These are phyloP conservation scores for Tolypocladium ophioglossoides DNA, from an alignment of 2,329 filamentous ascomycete genomes.

Conservation along the genomic window DNA sequence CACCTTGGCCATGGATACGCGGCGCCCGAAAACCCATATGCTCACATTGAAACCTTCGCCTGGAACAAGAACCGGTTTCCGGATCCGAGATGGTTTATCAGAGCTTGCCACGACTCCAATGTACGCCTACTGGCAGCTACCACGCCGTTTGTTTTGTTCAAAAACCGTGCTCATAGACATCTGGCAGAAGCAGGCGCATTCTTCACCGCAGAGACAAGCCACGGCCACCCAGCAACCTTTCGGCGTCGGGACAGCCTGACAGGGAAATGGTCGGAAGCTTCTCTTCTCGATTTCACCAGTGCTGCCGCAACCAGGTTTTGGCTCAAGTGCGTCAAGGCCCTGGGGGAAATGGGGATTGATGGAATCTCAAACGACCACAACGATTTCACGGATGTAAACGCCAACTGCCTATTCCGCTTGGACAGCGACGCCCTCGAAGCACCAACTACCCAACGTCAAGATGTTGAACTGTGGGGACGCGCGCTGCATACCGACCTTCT, in stretches of 20 bases:
- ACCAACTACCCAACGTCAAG: slow-evolving; percentile 26
- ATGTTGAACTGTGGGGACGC: slow-evolving; percentile 59
- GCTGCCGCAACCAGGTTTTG: slow-evolving; percentile 58
- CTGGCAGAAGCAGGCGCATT: slow-evolving; percentile 47
- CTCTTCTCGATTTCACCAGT: slow-evolving; percentile 65
- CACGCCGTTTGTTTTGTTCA: slow-evolving; percentile 60
- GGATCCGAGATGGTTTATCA: slow-evolving; percentile 52
- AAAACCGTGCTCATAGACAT: slow-evolving; percentile 54
- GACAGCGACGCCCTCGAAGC: slow-evolving; percentile 27
- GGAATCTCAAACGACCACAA: slow-evolving; percentile 76
- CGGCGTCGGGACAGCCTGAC: slow-evolving; percentile 62
- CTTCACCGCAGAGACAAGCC: slow-evolving; percentile 46
- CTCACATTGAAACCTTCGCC: slow-evolving; percentile 15
- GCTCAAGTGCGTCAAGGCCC: slow-evolving; percentile 53
- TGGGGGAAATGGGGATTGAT: slow-evolving; percentile 55
- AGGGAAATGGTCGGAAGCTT: slow-evolving; percentile 57
- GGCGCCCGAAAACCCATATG: too few species aligned
- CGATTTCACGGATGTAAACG: slow-evolving; percentile 57
- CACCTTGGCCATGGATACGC: too few species aligned
- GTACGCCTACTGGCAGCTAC: slow-evolving; percentile 61
- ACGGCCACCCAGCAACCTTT: slow-evolving; percentile 43
- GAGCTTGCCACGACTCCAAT: slow-evolving; percentile 50
- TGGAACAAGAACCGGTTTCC: slow-evolving; percentile 65
- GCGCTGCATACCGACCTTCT: slow-evolving; percentile 60
- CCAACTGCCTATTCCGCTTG: slow-evolving; percentile 53